Evolutionary conservation across 371 early-diverging fungal genomes (phyloP).

Genomic region (Mortierella sp.): DNA sequence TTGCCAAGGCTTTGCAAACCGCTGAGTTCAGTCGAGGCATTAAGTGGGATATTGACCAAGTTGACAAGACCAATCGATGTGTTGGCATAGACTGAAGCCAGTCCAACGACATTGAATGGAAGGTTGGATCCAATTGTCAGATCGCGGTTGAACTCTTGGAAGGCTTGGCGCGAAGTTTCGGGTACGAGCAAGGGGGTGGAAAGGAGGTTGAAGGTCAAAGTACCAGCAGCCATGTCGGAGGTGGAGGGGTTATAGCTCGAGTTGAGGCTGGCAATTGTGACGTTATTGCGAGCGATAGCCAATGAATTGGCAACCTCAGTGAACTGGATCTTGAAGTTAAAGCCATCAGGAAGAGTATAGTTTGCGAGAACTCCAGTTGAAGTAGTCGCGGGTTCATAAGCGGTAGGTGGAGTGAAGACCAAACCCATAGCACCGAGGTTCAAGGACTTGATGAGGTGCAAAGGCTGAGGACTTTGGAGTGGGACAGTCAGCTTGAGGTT

Average conservation of each 20-base stretch:
- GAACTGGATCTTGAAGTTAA: conserved; percentile 63
- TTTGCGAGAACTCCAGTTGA: conserved; percentile 66
- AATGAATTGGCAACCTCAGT: conserved; percentile 68
- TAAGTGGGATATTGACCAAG: conserved; percentile 64
- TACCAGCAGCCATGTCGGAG: conserved; percentile 62
- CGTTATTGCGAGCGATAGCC: conserved; percentile 60
- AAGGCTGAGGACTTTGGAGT: conserved; percentile 58
- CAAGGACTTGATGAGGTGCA: conserved; percentile 67
- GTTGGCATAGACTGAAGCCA: conserved; percentile 60
- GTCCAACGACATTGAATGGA: conserved; percentile 62
- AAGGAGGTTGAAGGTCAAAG: conserved; percentile 63
- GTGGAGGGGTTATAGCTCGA: conserved; percentile 61
- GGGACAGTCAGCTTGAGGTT: conserved; percentile 65
- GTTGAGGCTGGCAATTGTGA: conserved; percentile 61
- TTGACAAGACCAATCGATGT: conserved; percentile 67
- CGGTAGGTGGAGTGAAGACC: conserved; percentile 60
- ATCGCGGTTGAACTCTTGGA: conserved; percentile 63
- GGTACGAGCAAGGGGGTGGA: conserved; percentile 58
- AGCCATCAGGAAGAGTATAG: conserved; percentile 70
- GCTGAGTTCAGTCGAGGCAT: conserved; percentile 61
- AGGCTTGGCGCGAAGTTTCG: conserved; percentile 53
- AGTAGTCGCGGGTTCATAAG: conserved; percentile 65
- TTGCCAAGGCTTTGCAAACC: conserved; percentile 68
- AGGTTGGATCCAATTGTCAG: conserved; percentile 60
- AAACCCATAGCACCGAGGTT: conserved; percentile 69